A percentile compares a stretch with the other conserved stretches of the same genome.
Evolutionary conservation across 2,329 filamentous ascomycete species (phyloP).

Genomic region (Alternaria triticimaculans): DNA sequence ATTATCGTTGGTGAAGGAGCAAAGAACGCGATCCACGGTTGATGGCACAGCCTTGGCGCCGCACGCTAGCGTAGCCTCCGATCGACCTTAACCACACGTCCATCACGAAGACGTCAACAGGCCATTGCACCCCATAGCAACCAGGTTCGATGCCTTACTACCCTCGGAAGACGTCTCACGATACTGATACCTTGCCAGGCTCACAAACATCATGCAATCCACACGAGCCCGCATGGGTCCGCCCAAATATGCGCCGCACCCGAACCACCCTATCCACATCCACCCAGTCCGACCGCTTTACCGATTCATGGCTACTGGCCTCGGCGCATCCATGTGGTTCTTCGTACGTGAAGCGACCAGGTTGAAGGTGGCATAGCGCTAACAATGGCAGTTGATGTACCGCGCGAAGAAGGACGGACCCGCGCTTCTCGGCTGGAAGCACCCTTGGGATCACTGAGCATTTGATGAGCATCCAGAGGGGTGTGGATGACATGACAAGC

Average conservation of each 20-base stretch:
- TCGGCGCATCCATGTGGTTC: constrained; percentile 99
- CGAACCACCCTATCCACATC: constrained; percentile 62
- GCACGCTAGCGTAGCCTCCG: constrained; percentile 21
- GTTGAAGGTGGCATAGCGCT: constrained; percentile 16
- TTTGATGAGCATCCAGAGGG: background rate
- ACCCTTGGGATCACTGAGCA: constrained; percentile 61
- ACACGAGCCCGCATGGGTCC: constrained; percentile 43
- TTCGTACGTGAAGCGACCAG: constrained; percentile 69
- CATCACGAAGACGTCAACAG: constrained; percentile 23
- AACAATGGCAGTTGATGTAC: constrained; percentile 78
- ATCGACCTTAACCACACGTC: constrained; percentile 36
- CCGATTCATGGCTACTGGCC: constrained; percentile 81
- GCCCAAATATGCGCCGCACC: constrained; percentile 48
- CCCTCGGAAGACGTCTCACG: background rate
- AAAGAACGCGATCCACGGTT: constrained; percentile 26
- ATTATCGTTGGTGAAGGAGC: constrained; percentile 20
- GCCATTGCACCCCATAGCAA: constrained; percentile 41
- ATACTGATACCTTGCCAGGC: constrained; percentile 26
- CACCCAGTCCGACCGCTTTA: constrained; percentile 74
- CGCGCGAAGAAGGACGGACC: constrained; percentile 96
- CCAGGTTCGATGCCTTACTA: constrained; percentile 24
- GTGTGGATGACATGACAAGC: background rate
- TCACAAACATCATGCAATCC: constrained; percentile 35
- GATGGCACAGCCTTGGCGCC: constrained; percentile 26
- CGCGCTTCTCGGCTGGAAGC: constrained; percentile 88